Conservation (phyloP, 768 basidiomycete genomes). For the Trichaptum fuscoviolaceum region DNA sequence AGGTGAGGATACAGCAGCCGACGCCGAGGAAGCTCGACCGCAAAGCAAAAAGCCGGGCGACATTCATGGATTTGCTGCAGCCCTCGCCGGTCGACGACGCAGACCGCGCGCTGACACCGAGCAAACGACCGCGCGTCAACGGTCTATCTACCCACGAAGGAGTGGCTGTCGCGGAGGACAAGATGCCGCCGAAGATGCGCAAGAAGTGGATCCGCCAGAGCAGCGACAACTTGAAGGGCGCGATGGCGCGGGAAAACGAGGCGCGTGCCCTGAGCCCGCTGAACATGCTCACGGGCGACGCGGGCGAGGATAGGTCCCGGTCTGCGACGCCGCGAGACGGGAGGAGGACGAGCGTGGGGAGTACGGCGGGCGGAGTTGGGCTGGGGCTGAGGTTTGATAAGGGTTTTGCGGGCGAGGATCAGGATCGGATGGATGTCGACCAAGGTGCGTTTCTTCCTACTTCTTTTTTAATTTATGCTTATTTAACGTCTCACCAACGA, state of each 20-base stretch:
- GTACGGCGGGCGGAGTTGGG: constrained; percentile 15
- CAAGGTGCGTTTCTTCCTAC: constrained; percentile 18
- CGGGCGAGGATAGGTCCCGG: constrained; percentile 12
- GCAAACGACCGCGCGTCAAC: not conserved
- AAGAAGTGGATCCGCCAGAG: constrained; percentile 35
- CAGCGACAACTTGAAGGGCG: constrained; percentile 19
- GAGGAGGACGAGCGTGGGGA: constrained; percentile 16
- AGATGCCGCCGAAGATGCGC: constrained; percentile 61
- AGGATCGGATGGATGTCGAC: constrained; percentile 17
- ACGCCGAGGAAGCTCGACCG: constrained; percentile 12
- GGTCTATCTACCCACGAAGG: not conserved
- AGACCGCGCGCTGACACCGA: constrained; percentile 6
- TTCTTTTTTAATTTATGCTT: constrained; percentile 13
- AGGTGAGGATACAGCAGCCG: not conserved
- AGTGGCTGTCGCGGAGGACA: constrained; percentile 19
- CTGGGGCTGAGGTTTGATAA: constrained; percentile 7
- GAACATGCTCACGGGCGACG: constrained; percentile 9
- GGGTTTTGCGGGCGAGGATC: constrained; percentile 4
- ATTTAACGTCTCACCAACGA: not conserved
- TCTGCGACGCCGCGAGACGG: constrained; percentile 12
- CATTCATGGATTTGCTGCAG: not conserved
- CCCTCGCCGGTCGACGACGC: not conserved
- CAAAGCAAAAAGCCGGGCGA: constrained; percentile 18
- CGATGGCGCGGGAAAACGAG: constrained; percentile 10
- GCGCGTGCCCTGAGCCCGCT: constrained; percentile 14